Base-by-base conservation (phyloP, 2,329 filamentous ascomycete species). In the Sclerotinia borealis region DNA sequence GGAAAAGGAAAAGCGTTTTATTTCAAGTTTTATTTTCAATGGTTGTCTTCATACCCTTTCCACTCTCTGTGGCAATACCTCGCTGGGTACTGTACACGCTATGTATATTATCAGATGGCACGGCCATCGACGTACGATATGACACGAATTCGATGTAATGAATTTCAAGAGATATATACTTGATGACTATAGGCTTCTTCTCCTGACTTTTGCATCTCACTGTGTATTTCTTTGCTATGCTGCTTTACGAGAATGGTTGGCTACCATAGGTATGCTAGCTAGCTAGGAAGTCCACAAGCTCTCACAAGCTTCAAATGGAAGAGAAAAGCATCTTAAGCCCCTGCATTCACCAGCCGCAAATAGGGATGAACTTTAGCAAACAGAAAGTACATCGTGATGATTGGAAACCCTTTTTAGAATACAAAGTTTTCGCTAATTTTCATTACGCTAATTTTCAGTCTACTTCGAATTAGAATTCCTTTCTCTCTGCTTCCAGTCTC, bases 21-120 rank as follows among this genome's bases (percentile, higher is more conserved):
- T n/a, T 43, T 5, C 13, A 41, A 45, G 11, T 50, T 41, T 67
- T 47, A 43, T 65, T 61, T 72, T 71, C 65, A 36, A 56, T 47
- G 67, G 41, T 68, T 71, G 69, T 71, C 66, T 71, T 66, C 56
- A 59, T 59, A 59, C 56, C 56, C 56, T 59, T 50, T 59, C 56
- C 56, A 49, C 56, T 59, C 56, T 39, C 50, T 25, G 34, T 22
- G 36, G 6, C 39, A 34, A n/a, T 25, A 27, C 39, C 54, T 34
- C 29, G 17, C 19, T 29, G 27, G 29, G 31, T 37, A 59, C 37
- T 17, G 37, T 17, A 39, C 17, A 39, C 8, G n/a, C 36, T 29
- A 34, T 59, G 45, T 59, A 59, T 29, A 50, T 37, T 59, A 48
- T 41, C 43, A 61, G 52, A 65, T 52, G 34, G 59, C 54, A 58